Base-by-base conservation (phyloP, 768 basidiomycete genomes). In the Termitomyces sp. region DNA sequence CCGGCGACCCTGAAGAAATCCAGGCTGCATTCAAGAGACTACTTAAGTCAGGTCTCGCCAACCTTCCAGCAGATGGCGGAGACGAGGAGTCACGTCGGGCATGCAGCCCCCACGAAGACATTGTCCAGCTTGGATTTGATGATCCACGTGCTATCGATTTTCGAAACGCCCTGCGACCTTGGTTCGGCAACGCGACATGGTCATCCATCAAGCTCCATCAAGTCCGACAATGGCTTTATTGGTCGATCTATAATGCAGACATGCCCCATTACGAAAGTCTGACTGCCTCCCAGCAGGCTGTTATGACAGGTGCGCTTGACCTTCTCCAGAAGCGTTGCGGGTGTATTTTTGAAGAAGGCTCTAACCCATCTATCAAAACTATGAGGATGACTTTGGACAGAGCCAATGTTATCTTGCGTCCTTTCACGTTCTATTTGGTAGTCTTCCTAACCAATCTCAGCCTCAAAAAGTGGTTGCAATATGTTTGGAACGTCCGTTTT, bases 151-250 rank as follows among this genome's bases (percentile, higher is more conserved):
- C 88, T 2, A 70, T 87, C 38, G 88, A 91, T 63, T 90, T 90
- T 67, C 80, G 88, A 16, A 82, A 85, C 64, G 75, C 73, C 61
- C 73, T 90, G 51, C 77, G 87, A 65, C 87, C 84, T 20, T 89
- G 92, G 92, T 95, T 95, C 69, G 73, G 80, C 56, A 84, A 83
- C 63, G 83, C 78, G 16, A 83, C 85, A 0, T 96, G 90, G 88
- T 86, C 86, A 0, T 75, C 80, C 13, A 80, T 96, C 57, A 83
- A 77, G 45, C 77, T 75, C 18, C 73, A 80, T 40, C 83, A 92
- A 67, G 73, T 92, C 56, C 77, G 77, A 43, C 75, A 81, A 58
- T 95, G 92, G 89, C 73, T 96, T 32, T 85, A 90, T 57, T 95
- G 93, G 92, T 80, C 83, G 24, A 85, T 90, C 65, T 94, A 86